Conservation (phyloP, 2,329 filamentous ascomycete species). For the Aspergillus fumigatus region DNA sequence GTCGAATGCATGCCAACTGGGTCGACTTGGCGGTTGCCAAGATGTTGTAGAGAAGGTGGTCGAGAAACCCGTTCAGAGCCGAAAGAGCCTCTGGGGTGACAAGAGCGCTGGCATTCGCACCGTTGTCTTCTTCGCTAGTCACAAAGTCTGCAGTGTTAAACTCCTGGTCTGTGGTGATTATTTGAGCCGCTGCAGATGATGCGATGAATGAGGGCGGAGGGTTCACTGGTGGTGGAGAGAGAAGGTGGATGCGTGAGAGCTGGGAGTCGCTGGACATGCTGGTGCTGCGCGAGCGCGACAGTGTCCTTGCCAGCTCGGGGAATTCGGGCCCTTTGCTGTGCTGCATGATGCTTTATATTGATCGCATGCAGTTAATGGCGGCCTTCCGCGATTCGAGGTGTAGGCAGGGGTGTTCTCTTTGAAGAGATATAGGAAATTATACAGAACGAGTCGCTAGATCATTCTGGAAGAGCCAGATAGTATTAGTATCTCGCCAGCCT, state of each 20-base stretch:
- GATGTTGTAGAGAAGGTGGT: conserved; percentile 88
- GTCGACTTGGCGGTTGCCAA: conserved; percentile 77
- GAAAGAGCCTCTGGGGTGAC: conserved; percentile 69
- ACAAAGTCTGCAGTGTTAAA: conserved; percentile 66
- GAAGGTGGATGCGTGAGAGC: conserved; percentile 36
- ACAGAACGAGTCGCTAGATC: neutral
- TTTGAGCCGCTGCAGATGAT: conserved; percentile 79
- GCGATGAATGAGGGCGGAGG: conserved; percentile 87
- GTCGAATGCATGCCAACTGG: conserved; percentile 66
- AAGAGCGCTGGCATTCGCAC: conserved; percentile 62
- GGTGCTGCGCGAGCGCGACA: conserved; percentile 35
- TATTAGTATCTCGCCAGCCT: neutral
- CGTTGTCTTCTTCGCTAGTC: conserved; percentile 63
- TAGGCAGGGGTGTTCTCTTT: neutral
- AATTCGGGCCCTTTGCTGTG: conserved; percentile 27
- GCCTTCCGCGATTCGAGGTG: neutral
- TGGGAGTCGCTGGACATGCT: conserved; percentile 38
- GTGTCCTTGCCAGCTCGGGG: conserved; percentile 24
- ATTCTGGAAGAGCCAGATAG: neutral
- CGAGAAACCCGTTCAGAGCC: conserved; percentile 86
- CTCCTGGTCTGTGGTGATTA: conserved; percentile 84
- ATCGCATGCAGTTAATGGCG: conserved; percentile 6
- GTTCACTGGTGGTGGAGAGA: conserved; percentile 66
- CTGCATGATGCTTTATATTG: conserved; percentile 23
- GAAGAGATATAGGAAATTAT: neutral